Conservation (phyloP, 1,284 basidiomycete species). For the Trametes sp. region DNA sequence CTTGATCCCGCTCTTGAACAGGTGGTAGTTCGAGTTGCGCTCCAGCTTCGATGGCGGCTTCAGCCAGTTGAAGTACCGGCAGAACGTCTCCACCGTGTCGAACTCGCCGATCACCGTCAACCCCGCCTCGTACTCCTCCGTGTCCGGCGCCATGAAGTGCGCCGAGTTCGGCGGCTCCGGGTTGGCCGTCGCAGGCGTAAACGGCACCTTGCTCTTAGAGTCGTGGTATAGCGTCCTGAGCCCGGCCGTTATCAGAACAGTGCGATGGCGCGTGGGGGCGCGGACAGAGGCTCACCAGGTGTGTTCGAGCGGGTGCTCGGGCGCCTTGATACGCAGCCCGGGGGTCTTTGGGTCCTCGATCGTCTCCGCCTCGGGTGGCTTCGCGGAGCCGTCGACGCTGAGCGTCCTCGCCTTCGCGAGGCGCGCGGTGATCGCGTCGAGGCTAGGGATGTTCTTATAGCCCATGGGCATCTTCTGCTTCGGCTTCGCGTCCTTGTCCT, state of each 20-base stretch:
- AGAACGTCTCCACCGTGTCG: conserved; percentile 89
- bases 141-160: conserved; percentile 56
- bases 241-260: neutral
- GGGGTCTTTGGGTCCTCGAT: conserved; percentile 83
- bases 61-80: conserved; percentile 94
- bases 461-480: conserved; percentile 66
- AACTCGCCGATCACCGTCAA: conserved; percentile 83
- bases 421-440: conserved; percentile 82
- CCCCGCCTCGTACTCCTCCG: conserved; percentile 78
- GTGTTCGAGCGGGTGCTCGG: conserved; percentile 86
- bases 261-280: neutral
- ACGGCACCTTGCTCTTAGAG: conserved; percentile 77
- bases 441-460: conserved; percentile 85
- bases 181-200: conserved; percentile 48
- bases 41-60: conserved; percentile 89
- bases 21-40: conserved; percentile 90
- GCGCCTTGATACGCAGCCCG: conserved; percentile 72
- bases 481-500: conserved; percentile 37
- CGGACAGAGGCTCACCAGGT: conserved; percentile 65
- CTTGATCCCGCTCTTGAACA: conserved; percentile 92
- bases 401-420: conserved; percentile 71
- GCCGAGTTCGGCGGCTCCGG: conserved; percentile 41
- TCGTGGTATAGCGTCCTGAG: conserved; percentile 90
- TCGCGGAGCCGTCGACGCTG: conserved; percentile 74
- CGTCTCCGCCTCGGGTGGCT: conserved; percentile 76